Base-by-base conservation (phyloP, 2,329 filamentous ascomycete genomes). In the Colletotrichum neosansevieriae region DNA sequence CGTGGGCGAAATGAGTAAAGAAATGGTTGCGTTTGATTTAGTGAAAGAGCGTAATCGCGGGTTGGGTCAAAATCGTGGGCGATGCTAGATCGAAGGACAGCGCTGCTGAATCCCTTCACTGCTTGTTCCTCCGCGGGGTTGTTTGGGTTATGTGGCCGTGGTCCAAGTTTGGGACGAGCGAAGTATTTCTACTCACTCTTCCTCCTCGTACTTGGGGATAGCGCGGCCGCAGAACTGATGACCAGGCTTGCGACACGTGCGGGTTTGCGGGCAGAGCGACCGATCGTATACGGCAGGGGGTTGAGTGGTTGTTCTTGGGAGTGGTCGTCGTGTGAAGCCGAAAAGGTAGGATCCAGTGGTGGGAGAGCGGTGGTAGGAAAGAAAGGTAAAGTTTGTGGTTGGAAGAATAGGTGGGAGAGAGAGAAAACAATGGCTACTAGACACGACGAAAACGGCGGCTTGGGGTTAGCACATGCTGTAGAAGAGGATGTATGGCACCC, bases 41-140 rank as follows among this genome's bases (percentile, higher is more conserved):
- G 42, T 66, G 40, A 71, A 65, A 54, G 64, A 62, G 68, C 63
- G 64, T 61, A 72, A 74, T 75, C 61, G 70, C 71, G 72, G 75
- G 63, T 72, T 36, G 70, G 73, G n/a, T 61, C 6, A 45, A 51
- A 45, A 6, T 24, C 24, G 61, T 19, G 19, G 63, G 51, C 29
- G 45, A 70, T 70, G 67, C 70, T 56, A 60, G 71, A 71, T 71
- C 66, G 72, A 70, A 77, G 83, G 82, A 85, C 83, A 85, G 83
- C 83, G 74, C 83, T 83, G 84, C 83, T 85, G 83, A 80, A 85
- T 85, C 83, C 83, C 79, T 73, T 72, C 61, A 70, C 69, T 70
- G 65, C 6, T 63, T 58, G 21, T 59, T 57, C 50, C 56, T 70
- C 49, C 67, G 59, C 63, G 64, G 49, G 54, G 17, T 32, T 57